phyloP scores from a whole-genome alignment of 2,329 filamentous ascomycete genomes.

The Daldinia sp. region DNA sequence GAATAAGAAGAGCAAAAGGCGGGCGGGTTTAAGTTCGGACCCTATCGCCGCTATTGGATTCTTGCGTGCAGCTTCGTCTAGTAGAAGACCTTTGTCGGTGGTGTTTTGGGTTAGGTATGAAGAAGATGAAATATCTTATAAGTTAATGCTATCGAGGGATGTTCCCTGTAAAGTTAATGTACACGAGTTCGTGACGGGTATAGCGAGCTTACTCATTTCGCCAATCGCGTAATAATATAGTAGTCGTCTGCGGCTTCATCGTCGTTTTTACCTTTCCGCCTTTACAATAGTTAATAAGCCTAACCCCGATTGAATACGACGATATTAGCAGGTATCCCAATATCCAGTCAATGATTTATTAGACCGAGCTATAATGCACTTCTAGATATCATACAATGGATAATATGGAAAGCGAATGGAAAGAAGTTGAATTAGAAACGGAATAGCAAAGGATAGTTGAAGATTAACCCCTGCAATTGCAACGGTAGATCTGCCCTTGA shows the following conservation, averaged over 20 bases:
- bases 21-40: too few relatives aligned
- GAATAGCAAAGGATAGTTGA: background rate
- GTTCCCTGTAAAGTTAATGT: background rate
- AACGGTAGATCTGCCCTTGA: conserved; percentile 21
- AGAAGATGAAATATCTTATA: background rate
- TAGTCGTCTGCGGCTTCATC: background rate
- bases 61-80: too few relatives aligned
- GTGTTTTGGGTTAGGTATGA: background rate
- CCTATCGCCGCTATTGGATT: too few relatives aligned
- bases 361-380: background rate
- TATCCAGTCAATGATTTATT: conserved; percentile 1
- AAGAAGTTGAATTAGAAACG: conserved; percentile 2
- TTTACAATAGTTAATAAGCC: conserved; percentile 7
- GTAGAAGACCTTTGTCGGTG: too few relatives aligned
- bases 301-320: background rate
- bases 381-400: conserved; percentile 22
- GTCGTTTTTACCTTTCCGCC: conserved; percentile 2
- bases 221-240: too few relatives aligned
- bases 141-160: conserved; percentile 15
- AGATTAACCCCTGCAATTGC: background rate
- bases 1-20: conserved; percentile 1
- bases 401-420: conserved; percentile 16
- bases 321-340: background rate
- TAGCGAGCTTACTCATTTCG: conserved; percentile 4
- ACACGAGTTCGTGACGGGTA: conserved; percentile 2